Percentiles rank a stretch among this genome's conserved stretches.
Conservation (phyloP, 2,329 filamentous ascomycete genomes). For the Beauveria asiatica region DNA sequence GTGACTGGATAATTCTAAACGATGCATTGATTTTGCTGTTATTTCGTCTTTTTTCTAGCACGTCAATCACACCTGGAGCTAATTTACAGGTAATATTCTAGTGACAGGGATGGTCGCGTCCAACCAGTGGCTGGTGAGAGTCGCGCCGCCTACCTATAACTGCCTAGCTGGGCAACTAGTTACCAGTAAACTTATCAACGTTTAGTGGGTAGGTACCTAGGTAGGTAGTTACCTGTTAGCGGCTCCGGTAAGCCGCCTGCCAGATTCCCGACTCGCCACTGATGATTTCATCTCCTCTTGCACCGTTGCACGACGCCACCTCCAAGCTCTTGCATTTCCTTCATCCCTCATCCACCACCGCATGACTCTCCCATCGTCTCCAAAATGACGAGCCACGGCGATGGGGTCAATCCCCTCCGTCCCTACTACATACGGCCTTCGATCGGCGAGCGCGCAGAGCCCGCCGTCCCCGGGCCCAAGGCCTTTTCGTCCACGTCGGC, state of each 20-base stretch:
- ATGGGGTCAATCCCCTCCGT: conserved; percentile 54
- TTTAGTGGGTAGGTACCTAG: too few species aligned
- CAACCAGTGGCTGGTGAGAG: neutral
- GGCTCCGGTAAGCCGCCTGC: neutral
- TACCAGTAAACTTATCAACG: neutral
- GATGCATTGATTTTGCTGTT: too few species aligned
- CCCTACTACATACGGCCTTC: conserved; percentile 60
- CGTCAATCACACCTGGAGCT: too few species aligned
- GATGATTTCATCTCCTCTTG: conserved; percentile 2
- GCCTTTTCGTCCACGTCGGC: conserved; percentile 35
- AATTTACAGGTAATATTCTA: neutral
- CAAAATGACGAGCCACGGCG: conserved; percentile 36
- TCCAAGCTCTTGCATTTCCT: too few species aligned
- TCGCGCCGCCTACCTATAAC: neutral
- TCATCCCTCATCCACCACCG: conserved; percentile 14
- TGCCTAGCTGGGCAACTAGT: neutral
- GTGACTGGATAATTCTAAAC: too few species aligned
- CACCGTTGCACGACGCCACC: neutral
- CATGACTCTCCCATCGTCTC: conserved; percentile 17
- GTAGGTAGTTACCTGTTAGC: neutral
- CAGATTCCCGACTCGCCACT: conserved; percentile 1
- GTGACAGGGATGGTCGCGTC: neutral
- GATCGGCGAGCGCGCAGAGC: conserved; percentile 39
- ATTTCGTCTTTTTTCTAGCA: neutral
- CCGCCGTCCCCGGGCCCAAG: conserved; percentile 30